Base-by-base conservation (phyloP, 2,329 filamentous ascomycete genomes). In the Hypomyces rosellus region DNA sequence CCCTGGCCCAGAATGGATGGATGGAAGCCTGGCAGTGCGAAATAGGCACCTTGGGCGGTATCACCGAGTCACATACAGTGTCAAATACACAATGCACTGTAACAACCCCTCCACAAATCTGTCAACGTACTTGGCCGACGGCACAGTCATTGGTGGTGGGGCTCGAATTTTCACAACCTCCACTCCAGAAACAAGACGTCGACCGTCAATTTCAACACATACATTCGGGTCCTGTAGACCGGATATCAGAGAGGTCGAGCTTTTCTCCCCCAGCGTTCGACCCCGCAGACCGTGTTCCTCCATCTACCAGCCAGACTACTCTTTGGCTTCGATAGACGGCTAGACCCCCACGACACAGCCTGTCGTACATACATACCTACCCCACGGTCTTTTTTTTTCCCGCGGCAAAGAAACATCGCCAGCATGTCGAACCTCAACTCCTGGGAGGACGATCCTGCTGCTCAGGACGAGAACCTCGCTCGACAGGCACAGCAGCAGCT, bases 361-460 rank as follows among this genome's bases (percentile, higher is more conserved):
- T 40, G 46, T 45, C 50, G 36, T 49, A 43, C 42, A 43, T 40
- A 37, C 50, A 41, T 49, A 43, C 42, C 36, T 40, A 37, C 20
- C 45, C 25, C 25, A 30, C 25, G 14, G 22, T 34, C 15, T 6
- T 14, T 30, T 34, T 20, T 50, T n/a, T 40, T 34, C 14, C 34
- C 36, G 20, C 18, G 36, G 40, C 15, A 42, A 20, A 52, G 46
- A 52, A 20, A 49, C 22, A 43, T 22, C 37, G 52, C 54, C 50
- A 77, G 50, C 64, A 96, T 96, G 90, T 86, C 91, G 62, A 84
- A 91, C 69, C 87, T 89, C 63, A 90, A 95, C 70, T 96, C 90
- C 55, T 97, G 93, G 88, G 91, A 97, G 74, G 89, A 95, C 64
- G 88, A 91, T 64, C 84, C 85, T 63, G 77, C 85, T 49, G 84